phyloP scores from a whole-genome alignment of 116 monocot genomes.

The Trichopus zeylanicus region DNA sequence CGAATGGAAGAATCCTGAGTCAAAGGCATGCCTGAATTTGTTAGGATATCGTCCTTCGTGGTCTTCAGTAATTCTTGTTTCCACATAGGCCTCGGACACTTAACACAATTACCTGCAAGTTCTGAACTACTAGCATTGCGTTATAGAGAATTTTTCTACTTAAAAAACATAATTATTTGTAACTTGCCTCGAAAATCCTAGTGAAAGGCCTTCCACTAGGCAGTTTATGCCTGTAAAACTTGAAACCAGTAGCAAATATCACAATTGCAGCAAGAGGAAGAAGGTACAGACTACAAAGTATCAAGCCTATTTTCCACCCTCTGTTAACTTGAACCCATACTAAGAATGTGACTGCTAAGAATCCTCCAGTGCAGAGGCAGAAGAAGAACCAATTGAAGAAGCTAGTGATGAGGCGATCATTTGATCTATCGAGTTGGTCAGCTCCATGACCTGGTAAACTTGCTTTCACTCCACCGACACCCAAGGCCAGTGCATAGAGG shows the following conservation, averaged over 20 bases:
- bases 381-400: slow-evolving; percentile 47
- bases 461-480: slow-evolving; percentile 25
- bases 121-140: background rate
- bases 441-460: slow-evolving; percentile 29
- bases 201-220: slow-evolving; percentile 33
- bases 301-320: slow-evolving; percentile 29
- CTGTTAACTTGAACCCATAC: slow-evolving; percentile 36
- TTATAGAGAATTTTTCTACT: too few relatives aligned
- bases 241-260: slow-evolving; percentile 14
- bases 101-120: slow-evolving; percentile 6
- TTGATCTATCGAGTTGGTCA: slow-evolving; percentile 27
- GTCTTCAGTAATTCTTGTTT: background rate
- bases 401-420: slow-evolving; percentile 7
- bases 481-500: slow-evolving; percentile 33
- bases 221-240: slow-evolving; percentile 20
- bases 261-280: slow-evolving; percentile 11
- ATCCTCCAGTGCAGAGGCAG: slow-evolving; percentile 9
- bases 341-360: slow-evolving; percentile 26
- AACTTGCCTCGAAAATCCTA: slow-evolving; percentile 19
- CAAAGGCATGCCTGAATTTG: slow-evolving; percentile 14
- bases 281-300: slow-evolving; percentile 4
- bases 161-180: background rate
- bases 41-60: background rate
- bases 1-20: background rate
- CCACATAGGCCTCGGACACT: background rate